Evolutionary conservation across 176 grass and related monocot species (phyloP), one percentile per base, ranked within the genome.

Genomic region (Lolium multiflorum): DNA sequence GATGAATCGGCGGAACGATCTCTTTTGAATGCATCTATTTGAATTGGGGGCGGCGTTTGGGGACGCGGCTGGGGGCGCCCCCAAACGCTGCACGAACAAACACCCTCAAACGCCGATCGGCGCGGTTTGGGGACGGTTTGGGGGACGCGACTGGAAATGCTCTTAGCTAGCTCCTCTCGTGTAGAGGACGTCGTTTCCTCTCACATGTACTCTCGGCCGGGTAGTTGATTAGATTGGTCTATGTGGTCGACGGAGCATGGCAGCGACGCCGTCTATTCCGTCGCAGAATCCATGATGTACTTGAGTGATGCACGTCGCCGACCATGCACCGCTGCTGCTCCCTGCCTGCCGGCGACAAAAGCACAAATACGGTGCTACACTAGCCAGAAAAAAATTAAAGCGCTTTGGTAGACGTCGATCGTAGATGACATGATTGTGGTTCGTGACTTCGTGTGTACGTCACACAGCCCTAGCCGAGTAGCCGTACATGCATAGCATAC

Each of bases 401-500:
- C 24, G 73, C 84, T 82, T 81, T 57, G 25, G 13, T 80, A 63
- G 79, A 60, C 47, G 56, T 58, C 15, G 39, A 60, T 48, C 9
- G 71, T 77, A 90, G 84, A 57, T 22, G 66, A 81, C 58, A 87
- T 91, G 50, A 87, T 90, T 26, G 31, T 51, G 15, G 58, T n/a
- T n/a, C n/a, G n/a, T n/a, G n/a, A n/a, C n/a, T 31, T 57, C 81
- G 74, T 44, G 18, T 55, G 54, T 55, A 65, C 74, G 13, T 83
- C 74, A 83, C 74, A 55, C 82, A 83, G 31, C 70, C 13, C 14
- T n/a, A n/a, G n/a, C n/a, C n/a, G n/a, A n/a, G n/a, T 43, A 12
- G 16, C 17, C n/a, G 50, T 52, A 52, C 50, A 26, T 28, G 15
- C 24, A 10, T 0, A 11, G 14, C 17, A 60, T 25, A 65, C 2